phyloP scores from a whole-genome alignment of 1,284 basidiomycete species.

The Cerioporus squamosus region DNA sequence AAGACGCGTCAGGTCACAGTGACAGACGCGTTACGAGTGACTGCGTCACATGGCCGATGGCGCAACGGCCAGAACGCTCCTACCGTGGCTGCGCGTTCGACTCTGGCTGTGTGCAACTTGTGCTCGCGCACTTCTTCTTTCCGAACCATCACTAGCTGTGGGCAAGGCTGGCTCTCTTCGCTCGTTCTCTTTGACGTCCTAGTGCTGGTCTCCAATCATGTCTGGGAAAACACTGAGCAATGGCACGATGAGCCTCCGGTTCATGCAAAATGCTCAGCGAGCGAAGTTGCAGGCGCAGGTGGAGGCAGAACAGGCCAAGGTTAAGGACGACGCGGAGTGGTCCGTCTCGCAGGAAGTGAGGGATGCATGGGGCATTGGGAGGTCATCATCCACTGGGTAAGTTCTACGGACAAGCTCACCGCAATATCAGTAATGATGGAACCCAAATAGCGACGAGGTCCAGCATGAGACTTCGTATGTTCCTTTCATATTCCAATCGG shows the following conservation, averaged over 20 bases:
- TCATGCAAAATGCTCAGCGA: slow-evolving; percentile 77
- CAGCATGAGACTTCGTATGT: slow-evolving; percentile 71
- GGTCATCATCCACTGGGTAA: slow-evolving; percentile 36
- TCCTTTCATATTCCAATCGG: slow-evolving; percentile 65
- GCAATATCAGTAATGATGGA: background rate
- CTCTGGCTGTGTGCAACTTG: background rate
- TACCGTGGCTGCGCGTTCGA: no score
- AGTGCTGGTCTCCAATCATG: slow-evolving; percentile 36
- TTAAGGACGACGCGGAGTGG: slow-evolving; percentile 75
- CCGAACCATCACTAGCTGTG: background rate
- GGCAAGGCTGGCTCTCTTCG: background rate
- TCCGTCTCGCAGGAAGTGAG: slow-evolving; percentile 59
- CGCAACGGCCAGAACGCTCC: background rate
- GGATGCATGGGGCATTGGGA: slow-evolving; percentile 57
- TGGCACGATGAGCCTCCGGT: slow-evolving; percentile 68
- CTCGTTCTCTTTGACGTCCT: background rate
- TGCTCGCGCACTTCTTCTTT: background rate
- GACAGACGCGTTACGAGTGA: slow-evolving; percentile 2
- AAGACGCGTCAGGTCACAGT: slow-evolving; percentile 25
- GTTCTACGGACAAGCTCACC: slow-evolving; percentile 23
- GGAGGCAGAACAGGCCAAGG: slow-evolving; percentile 55
- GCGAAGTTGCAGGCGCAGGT: slow-evolving; percentile 55
- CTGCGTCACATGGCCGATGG: background rate
- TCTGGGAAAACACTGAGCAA: slow-evolving; percentile 64
- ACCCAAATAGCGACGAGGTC: slow-evolving; percentile 35